Base-by-base conservation (phyloP, 2,329 filamentous ascomycete species). In the Epichloe uncinata region DNA sequence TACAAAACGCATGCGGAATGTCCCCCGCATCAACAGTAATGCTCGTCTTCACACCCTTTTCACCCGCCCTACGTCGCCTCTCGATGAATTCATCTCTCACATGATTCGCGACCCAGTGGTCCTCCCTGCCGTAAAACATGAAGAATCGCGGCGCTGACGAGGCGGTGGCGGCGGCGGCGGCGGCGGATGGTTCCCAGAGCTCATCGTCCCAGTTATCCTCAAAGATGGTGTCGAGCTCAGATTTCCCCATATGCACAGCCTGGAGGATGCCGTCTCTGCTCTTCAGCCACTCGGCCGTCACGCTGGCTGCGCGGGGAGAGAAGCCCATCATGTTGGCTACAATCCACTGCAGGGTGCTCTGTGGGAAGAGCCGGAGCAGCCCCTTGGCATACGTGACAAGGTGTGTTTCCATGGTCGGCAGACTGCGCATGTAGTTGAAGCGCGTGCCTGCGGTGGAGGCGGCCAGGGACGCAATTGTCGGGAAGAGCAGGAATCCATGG, bases 381-480 rank as follows among this genome's bases (percentile, higher is more conserved):
- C 63, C 56, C 50, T 73, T 67, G 5, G 70, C 70, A 16, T 68
- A 59, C 1, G 59, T 45, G 51, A 73, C 70, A 4, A 69, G 67
- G 48, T 67, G 60, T 1, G 57, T 52, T 26, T 71, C 67, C 2
- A 79, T 58, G 3, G 71, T 52, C 1, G 72, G 69, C 4, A 65
- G 65, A 42, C 65, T 61, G 3, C 67, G 66, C 5, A 79, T 58
- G 4, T 69, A 55, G 37, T 56, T 54, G 15, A 64, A 48, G 45
- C 73, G 74, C 50, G 66, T 66, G 1, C 85, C 85, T 30, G 71
- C 79, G 0, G 75, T 72, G 1, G 81, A 85, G 50, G 69, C 65
- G 9, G 79, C 78, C 54, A 90, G 81, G 64, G 87, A 77, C n/a
- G 81, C 74, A 37, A 90, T 74, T 1, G 85, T 87, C 1, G 85